A percentile compares a stretch with the other conserved stretches of the same genome.
These are phyloP conservation scores for Aureobasidium uvarum DNA, from an alignment of 2,329 filamentous ascomycete genomes.

Conservation along the genomic window DNA sequence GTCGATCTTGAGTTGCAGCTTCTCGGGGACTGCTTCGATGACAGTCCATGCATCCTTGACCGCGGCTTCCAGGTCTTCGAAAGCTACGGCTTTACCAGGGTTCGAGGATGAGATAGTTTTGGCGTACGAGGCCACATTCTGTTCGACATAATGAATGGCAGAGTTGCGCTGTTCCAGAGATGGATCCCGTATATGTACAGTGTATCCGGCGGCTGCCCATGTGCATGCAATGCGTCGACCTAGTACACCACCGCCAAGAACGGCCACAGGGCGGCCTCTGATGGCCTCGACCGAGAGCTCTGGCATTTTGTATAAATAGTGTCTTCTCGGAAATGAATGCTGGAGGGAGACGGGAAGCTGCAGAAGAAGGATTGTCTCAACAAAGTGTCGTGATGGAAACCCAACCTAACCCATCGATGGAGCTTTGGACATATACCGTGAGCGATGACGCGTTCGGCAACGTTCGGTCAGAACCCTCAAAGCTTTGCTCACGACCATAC, in stretches of 20 bases:
- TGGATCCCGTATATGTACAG: slow-evolving; percentile 48
- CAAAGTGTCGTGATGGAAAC: neutral
- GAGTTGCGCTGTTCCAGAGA: slow-evolving; percentile 40
- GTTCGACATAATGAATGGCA: slow-evolving; percentile 44
- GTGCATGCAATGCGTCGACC: slow-evolving; percentile 43
- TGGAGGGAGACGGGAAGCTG: neutral
- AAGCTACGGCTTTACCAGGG: slow-evolving; percentile 37
- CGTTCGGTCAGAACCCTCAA: neutral
- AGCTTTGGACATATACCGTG: neutral
- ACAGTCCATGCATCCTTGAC: slow-evolving; percentile 53
- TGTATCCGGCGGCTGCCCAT: slow-evolving; percentile 47
- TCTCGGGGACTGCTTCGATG: slow-evolving; percentile 56
- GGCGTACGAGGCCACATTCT: slow-evolving; percentile 37
- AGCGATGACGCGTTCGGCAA: slow-evolving; percentile 1
- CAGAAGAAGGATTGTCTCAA: neutral
- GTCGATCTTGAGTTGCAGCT: slow-evolving; percentile 49
- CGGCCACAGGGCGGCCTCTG: slow-evolving; percentile 38
- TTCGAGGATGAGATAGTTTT: slow-evolving; percentile 9
- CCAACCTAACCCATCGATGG: neutral
- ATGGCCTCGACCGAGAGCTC: slow-evolving; percentile 8
- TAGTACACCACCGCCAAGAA: slow-evolving; percentile 48
- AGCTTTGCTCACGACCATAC: neutral
- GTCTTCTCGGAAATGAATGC: neutral
- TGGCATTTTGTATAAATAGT: neutral
- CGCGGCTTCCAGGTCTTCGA: slow-evolving; percentile 43